These are phyloP conservation scores for Fusarium nygamai DNA, from an alignment of 2,329 filamentous ascomycete species.

Conservation along the genomic window DNA sequence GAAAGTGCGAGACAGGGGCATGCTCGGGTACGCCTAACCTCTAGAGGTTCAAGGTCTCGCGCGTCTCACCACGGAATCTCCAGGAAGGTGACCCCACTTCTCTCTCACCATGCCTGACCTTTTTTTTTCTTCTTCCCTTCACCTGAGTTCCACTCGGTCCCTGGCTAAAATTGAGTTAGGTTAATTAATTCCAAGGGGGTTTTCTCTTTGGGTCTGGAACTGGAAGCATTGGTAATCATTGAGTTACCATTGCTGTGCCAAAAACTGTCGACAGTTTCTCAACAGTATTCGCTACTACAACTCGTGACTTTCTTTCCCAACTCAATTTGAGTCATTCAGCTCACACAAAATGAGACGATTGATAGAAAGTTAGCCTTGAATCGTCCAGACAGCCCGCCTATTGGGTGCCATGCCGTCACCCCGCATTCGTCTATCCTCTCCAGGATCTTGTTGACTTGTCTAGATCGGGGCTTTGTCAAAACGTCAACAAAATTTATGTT, in stretches of 20 bases:
- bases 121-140: conserved; percentile 2
- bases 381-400: conserved; percentile 8
- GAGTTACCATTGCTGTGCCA: not conserved
- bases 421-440: conserved; percentile 31
- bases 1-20: conserved; percentile 28
- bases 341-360: not conserved
- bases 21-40: conserved; percentile 45
- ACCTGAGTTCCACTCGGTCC: conserved; percentile 26
- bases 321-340: conserved; percentile 7
- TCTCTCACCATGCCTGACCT: conserved; percentile 26
- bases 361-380: not conserved
- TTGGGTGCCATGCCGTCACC: conserved; percentile 34
- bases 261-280: not conserved
- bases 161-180: conserved; percentile 17
- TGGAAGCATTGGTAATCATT: conserved; percentile 21
- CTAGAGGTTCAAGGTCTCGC: conserved; percentile 44
- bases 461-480: conserved; percentile 23
- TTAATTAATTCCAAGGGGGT: conserved; percentile 5
- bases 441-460: conserved; percentile 34
- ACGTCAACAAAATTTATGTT: conserved; percentile 30
- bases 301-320: not conserved
- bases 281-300: not conserved
- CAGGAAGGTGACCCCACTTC: conserved; percentile 27
- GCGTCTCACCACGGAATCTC: conserved; percentile 42
- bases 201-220: not conserved